phyloP scores from a whole-genome alignment of 371 early-diverging fungal species.

The Rhizopus arrhizus region DNA sequence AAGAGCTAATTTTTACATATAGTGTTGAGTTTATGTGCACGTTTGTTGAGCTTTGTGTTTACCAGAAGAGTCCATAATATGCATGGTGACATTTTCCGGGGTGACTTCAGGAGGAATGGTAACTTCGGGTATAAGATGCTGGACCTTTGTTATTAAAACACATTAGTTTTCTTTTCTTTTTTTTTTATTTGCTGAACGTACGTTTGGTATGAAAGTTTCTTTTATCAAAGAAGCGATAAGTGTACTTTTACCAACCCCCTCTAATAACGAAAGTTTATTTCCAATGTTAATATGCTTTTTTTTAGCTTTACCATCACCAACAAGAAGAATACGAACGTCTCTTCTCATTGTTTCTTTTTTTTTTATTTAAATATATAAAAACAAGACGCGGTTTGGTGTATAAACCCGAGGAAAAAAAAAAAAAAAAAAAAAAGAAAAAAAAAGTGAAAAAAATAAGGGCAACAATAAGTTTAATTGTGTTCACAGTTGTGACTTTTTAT shows the following conservation, averaged over 20 bases:
- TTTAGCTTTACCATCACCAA: conserved; percentile 80
- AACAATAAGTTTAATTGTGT: background rate
- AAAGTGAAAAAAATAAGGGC: background rate
- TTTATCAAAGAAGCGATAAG: conserved; percentile 94
- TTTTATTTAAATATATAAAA: too few relatives aligned
- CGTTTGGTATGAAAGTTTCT: conserved; percentile 90
- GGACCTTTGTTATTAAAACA: conserved; percentile 65
- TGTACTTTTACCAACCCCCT: conserved; percentile 95
- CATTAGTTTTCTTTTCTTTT: background rate
- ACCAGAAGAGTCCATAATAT: conserved; percentile 95
- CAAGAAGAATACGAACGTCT: conserved; percentile 87
- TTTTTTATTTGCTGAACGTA: conserved; percentile 36
- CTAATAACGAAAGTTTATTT: conserved; percentile 37
- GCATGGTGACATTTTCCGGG: conserved; percentile 94
- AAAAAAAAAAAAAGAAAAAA: background rate
- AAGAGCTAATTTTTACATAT: conserved; percentile 56
- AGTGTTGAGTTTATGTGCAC: too few relatives aligned
- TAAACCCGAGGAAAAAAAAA: background rate
- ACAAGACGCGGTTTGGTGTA: background rate
- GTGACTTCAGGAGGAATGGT: conserved; percentile 98
- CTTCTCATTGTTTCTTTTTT: conserved; percentile 66
- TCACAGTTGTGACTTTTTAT: conserved; percentile 29
- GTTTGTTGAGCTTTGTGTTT: conserved; percentile 14
- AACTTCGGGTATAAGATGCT: conserved; percentile 95
- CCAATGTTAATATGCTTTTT: background rate